phyloP scores from a whole-genome alignment of 2,329 filamentous ascomycete species.

The Colletotrichum sp. region DNA sequence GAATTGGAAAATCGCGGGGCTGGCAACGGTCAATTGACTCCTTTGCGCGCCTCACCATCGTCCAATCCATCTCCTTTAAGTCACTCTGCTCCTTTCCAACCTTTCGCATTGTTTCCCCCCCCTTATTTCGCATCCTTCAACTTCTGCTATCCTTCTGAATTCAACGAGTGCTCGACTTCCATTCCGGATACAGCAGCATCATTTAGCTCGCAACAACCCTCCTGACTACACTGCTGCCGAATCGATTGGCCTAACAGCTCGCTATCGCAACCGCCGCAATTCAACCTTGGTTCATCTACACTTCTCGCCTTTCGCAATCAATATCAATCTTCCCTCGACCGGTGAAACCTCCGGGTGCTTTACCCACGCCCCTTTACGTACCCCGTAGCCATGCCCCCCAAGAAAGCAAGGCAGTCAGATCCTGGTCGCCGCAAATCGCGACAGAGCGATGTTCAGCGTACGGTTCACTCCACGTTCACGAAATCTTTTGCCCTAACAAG shows the following conservation, averaged over 20 bases:
- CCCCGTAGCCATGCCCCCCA: background rate
- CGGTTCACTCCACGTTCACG: background rate
- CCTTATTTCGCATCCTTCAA: background rate
- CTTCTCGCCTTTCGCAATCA: background rate
- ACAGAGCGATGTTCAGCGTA: constrained; percentile 48
- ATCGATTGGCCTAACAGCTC: background rate
- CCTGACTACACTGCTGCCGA: background rate
- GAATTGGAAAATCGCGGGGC: constrained; percentile 31
- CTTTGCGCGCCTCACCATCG: background rate
- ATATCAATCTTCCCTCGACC: background rate
- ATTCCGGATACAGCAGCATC: background rate
- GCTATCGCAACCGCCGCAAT: background rate
- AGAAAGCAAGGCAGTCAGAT: constrained; percentile 21
- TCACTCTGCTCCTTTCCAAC: background rate
- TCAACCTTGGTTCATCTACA: background rate
- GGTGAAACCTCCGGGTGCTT: background rate
- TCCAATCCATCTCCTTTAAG: background rate
- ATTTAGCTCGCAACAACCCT: background rate
- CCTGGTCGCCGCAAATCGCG: constrained; percentile 31
- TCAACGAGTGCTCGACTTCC: background rate
- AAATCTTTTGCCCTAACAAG: background rate
- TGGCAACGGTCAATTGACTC: constrained; percentile 19
- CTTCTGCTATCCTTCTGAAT: background rate
- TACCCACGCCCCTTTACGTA: background rate
- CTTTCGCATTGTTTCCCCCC: background rate